Base-by-base conservation (phyloP, 2,329 filamentous ascomycete genomes). In the Pseudogymnoascus sp. region DNA sequence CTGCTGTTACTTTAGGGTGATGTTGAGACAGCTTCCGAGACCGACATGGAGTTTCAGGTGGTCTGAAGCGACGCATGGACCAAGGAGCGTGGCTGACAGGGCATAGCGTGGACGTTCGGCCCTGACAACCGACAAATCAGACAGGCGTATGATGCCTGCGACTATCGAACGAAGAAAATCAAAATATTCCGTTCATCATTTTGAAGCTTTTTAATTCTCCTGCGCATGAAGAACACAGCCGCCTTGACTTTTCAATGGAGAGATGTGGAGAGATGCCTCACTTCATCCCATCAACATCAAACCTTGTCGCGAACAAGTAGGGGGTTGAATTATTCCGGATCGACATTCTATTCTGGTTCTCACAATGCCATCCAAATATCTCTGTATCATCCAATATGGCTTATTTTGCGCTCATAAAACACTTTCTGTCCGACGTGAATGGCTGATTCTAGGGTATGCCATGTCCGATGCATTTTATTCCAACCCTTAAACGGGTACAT, bases 91-190 rank as follows among this genome's bases (percentile, higher is more conserved):
- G 51, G 51, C 51, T 21, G 29, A 18, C 26, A 4, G 7, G 26
- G 5, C 51, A 14, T 57, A 5, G n/a, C 10, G 16, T 29, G 51
- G 16, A 57, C 11, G 12, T 18, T 57, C 51, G 51, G 51, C 51
- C 51, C 51, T 21, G n/a, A 36, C 10, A 34, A 57, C 51, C 51
- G 51, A 57, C 51, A 34, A 57, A 57, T 57, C 51, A 57, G 51
- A 57, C n/a, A 34, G 10, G n/a, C 29, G 29, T 4, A 57, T 57
- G 29, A 36, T 57, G 51, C 29, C 29, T 57, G 51, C 16, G 51
- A 36, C 29, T 14, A 57, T 57, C 51, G 29, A 57, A 36, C 26
- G 21, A 34, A 29, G 18, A 57, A 12, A 36, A 34, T n/a, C n/a
- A 57, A 36, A 57, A 57, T 36, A 57, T 57, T 16, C 16, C 16